Base-by-base conservation (phyloP, 257 asterid species). In the Jacaranda mimosifolia region DNA sequence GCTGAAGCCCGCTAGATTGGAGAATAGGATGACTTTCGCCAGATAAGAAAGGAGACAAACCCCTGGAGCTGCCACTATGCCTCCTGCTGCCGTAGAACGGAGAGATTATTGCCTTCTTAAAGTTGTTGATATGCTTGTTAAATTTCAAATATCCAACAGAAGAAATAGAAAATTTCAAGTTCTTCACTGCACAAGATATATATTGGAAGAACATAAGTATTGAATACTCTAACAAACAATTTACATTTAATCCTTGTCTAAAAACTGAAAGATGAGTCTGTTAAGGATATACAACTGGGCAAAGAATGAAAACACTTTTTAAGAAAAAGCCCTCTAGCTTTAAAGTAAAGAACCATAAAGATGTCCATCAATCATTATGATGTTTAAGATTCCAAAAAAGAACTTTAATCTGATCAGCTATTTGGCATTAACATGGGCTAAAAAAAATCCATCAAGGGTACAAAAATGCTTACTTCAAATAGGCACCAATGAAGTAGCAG, bases 151-250 rank as follows among this genome's bases (percentile, higher is more conserved):
- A 70, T 63, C 73, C 79, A 73, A 80, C 73, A 68, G 73, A 42
- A 73, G 75, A 78, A 62, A 77, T 74, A 72, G 77, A 58, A 59
- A 71, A 69, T 79, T 14, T 71, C 87, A 83, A 84, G 57, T 70
- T 82, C 85, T 80, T 86, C 86, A 82, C 89, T 80, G 90, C 87
- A 73, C 14, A 80, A 71, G 76, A 84, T 53, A 58, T 19, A 64
- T 19, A 63, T 58, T 39, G 42, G 19, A 73, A 55, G 19, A 73
- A 17, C 63, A 53, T 63, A 36, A 67, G 48, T 46, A 64, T 36
- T 39, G 70, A 73, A 39, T 15, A 55, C 59, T 67, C 39, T 5
- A 62, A 35, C 18, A 64, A 64, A 57, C 6, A 77, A 17, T 6
- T 36, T 13, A 62, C 63, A 21, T 9, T 48, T 10, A 58, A 68